Percentiles rank a stretch among this genome's conserved stretches.
Evolutionary conservation across 129 eudicot genomes (phyloP).

Genomic region (Helichrysum umbraculigerum): DNA sequence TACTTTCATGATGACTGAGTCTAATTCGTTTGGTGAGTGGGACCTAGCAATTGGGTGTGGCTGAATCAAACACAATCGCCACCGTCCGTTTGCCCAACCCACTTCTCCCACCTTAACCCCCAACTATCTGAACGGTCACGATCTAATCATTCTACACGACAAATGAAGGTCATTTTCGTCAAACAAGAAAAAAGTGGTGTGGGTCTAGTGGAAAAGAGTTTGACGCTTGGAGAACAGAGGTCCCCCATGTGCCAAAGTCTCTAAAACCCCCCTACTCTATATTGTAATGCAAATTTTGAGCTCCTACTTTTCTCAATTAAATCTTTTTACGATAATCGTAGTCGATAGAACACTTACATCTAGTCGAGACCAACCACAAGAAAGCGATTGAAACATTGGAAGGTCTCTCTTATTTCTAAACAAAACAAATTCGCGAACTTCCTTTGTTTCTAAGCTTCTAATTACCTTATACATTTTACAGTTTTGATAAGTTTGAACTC

Average conservation of each 20-base stretch:
- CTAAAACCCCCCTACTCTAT: constrained; percentile 2
- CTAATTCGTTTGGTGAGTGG: constrained; percentile 34
- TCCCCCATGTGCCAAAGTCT: constrained; percentile 24
- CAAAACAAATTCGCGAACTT: no score
- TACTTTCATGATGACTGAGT: constrained; percentile 4
- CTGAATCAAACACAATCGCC: constrained; percentile 17
- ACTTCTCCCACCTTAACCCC: constrained; percentile 14
- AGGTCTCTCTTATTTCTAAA: no score
- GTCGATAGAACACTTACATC: neutral
- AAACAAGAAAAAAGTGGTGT: constrained; percentile 21
- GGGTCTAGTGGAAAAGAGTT: constrained; percentile 37
- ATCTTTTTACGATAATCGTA: neutral
- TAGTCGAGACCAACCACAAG: no score
- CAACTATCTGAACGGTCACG: constrained; percentile 30
- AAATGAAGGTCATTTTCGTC: constrained; percentile 31
- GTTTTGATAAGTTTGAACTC: no score
- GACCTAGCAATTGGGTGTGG: constrained; percentile 14
- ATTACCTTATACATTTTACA: no score
- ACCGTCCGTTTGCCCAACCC: constrained; percentile 31
- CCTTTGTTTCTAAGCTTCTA: no score
- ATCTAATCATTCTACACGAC: constrained; percentile 21
- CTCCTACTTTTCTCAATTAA: neutral
- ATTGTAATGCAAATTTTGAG: neutral
- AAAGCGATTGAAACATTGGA: no score
- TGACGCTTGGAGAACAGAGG: constrained; percentile 14